These are phyloP conservation scores for Scedosporium aurantiacum DNA, from an alignment of 2,329 filamentous ascomycete species.

Conservation along the genomic window DNA sequence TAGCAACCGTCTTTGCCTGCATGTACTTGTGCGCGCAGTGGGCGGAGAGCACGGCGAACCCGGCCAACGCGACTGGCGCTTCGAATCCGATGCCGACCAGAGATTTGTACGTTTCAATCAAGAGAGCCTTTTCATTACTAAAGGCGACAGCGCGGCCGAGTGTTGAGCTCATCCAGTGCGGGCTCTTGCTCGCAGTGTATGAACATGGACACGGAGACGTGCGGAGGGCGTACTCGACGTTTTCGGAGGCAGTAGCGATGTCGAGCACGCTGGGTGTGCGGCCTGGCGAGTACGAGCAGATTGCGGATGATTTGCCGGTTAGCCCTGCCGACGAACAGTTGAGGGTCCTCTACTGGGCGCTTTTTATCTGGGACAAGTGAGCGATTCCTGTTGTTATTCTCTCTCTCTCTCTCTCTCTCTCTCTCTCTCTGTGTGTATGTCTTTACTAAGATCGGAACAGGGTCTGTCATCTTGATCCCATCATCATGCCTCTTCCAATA, in stretches of 20 bases:
- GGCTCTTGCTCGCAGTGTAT: constrained; percentile 28
- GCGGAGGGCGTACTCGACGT: constrained; percentile 28
- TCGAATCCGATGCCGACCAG: constrained; percentile 12
- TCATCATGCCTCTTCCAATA: constrained; percentile 19
- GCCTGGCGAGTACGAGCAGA: constrained; percentile 22
- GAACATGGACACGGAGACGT: constrained; percentile 33
- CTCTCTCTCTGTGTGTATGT: not conserved
- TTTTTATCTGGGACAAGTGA: constrained; percentile 33
- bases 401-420: not conserved
- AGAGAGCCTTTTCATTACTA: not conserved
- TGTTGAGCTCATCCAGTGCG: constrained; percentile 29
- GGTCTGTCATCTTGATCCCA: constrained; percentile 21
- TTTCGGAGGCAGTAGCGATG: constrained; percentile 28
- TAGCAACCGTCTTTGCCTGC: constrained; percentile 29
- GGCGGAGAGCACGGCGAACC: constrained; percentile 18
- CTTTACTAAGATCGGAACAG: constrained; percentile 10
- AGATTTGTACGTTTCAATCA: not conserved
- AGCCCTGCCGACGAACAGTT: constrained; percentile 25
- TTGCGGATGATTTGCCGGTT: constrained; percentile 12
- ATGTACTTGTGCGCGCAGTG: constrained; percentile 30
- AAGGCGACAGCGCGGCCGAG: constrained; percentile 15
- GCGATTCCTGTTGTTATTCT: constrained; percentile 10
- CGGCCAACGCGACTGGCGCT: constrained; percentile 11
- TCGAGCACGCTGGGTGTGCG: constrained; percentile 23
- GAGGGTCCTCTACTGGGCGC: constrained; percentile 30